Evolutionary conservation across 2,329 filamentous ascomycete species (phyloP), one percentile per base, ranked within the genome.

Genomic region (Colletotrichum lini): DNA sequence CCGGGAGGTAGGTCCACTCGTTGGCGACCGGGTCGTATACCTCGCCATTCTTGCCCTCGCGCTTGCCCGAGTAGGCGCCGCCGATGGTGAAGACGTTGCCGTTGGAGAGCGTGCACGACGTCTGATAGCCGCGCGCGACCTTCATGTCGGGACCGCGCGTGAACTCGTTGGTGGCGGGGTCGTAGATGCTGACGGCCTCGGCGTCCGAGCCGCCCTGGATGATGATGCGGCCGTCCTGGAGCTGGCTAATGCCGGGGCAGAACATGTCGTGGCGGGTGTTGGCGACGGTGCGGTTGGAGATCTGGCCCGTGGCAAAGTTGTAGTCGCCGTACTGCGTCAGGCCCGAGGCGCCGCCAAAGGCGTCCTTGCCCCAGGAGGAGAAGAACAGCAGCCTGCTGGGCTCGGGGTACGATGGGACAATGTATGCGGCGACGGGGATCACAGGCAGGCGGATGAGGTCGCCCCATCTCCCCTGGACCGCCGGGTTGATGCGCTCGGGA

Each of bases 61-160:
- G 67, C 0, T 80, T 84, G 40, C 88, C 89, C 12, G 82, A 86
- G 73, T 77, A 82, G 0, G 86, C 88, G 4, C 89, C 89, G 21
- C 89, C 89, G 47, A 91, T 89, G 15, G 82, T 85, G 77, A 91
- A 91, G 30, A 90, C 83, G 0, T 83, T 80, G 5, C 89, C 89
- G 69, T 89, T 83, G 0, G 87, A 87, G 1, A 84, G 75, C 0
- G 84, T 88, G 0, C 84, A 79, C 0, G 85, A 84, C 0, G 87
- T 78, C 61, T 91, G 88, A 70, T 90, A 89, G 9, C 87, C 86
- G 30, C 88, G 85, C 9, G 79, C 74, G 23, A 86, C 79, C 16
- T 80, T 77, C 85, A 89, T 86, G 60, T 82, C 73, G 0, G 82
- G 77, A 1, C 77, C 83, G 5, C 76, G 73, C 4, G 75, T 77